phyloP scores from a whole-genome alignment of 163 green algal genomes.

The Prototheca wickerhamii region DNA sequence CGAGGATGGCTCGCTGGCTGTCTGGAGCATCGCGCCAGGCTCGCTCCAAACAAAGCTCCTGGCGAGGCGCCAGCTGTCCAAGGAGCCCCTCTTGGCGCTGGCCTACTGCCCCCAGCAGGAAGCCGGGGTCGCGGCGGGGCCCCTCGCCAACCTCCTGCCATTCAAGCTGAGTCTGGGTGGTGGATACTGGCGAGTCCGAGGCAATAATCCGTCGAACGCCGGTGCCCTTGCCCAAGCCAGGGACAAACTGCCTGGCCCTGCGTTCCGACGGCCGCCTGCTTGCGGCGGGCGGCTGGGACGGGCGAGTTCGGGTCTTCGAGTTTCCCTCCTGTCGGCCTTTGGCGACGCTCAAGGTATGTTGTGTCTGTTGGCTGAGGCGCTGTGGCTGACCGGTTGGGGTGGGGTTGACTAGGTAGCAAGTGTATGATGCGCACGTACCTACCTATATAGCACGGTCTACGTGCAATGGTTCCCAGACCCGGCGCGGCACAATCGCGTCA shows the following conservation, averaged over 20 bases:
- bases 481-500: too few relatives aligned
- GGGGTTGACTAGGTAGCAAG: too few relatives aligned
- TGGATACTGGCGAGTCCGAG: too few relatives aligned
- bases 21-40: background rate
- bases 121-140: background rate
- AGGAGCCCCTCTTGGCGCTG: conserved; percentile 2
- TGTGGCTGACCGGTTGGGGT: too few relatives aligned
- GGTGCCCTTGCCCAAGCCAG: background rate
- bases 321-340: background rate
- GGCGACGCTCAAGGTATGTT: background rate
- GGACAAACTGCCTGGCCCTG: background rate
- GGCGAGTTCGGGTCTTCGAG: background rate
- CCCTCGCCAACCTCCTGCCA: background rate
- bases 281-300: background rate
- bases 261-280: background rate
- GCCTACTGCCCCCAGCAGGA: background rate
- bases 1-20: background rate
- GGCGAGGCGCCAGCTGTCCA: background rate
- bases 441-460: too few relatives aligned
- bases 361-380: too few relatives aligned
- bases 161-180: background rate
- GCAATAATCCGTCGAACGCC: too few relatives aligned
- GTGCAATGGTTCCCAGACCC: too few relatives aligned
- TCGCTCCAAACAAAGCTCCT: background rate
- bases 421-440: too few relatives aligned